These are phyloP conservation scores for Candida lessepsii DNA, from an alignment of 805 yeast species.

Conservation along the genomic window DNA sequence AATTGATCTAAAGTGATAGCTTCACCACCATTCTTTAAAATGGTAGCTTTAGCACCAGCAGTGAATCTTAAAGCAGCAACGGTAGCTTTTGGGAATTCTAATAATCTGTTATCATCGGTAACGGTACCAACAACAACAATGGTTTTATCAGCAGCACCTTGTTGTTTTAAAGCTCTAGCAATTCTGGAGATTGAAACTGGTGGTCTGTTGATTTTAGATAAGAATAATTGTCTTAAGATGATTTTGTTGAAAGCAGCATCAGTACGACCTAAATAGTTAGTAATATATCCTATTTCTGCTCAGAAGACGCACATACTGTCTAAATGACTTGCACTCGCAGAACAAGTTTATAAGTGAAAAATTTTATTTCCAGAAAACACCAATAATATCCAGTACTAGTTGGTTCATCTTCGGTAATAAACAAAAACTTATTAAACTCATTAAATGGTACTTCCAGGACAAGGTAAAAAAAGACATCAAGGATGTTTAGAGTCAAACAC, in stretches of 20 bases:
- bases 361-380: no score
- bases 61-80: conserved; percentile 99
- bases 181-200: conserved; percentile 96
- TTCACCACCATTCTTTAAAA: conserved; percentile 99
- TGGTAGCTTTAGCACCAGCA: conserved; percentile 97
- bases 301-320: conserved; percentile 37
- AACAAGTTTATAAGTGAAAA: conserved; percentile 11
- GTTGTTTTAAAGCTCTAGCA: conserved; percentile 75
- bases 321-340: conserved; percentile 35
- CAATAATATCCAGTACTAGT: no score
- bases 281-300: conserved; percentile 43
- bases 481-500: conserved; percentile 3
- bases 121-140: conserved; percentile 99
- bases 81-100: conserved; percentile 92
- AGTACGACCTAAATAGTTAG: conserved; percentile 75
- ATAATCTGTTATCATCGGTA: conserved; percentile 95
- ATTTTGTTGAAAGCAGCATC: conserved; percentile 99
- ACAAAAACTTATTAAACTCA: conserved; percentile 1
- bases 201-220: conserved; percentile 99
- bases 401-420: not conserved
- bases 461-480: conserved; percentile 7
- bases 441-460: conserved; percentile 7
- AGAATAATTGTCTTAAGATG: conserved; percentile 88
- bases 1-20: conserved; percentile 98
- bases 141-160: conserved; percentile 86